Percentiles rank a stretch among this genome's conserved stretches.
phyloP scores from a whole-genome alignment of 1,139 yeast genomes.

The Zhuliangozyma parablackwelliae region DNA sequence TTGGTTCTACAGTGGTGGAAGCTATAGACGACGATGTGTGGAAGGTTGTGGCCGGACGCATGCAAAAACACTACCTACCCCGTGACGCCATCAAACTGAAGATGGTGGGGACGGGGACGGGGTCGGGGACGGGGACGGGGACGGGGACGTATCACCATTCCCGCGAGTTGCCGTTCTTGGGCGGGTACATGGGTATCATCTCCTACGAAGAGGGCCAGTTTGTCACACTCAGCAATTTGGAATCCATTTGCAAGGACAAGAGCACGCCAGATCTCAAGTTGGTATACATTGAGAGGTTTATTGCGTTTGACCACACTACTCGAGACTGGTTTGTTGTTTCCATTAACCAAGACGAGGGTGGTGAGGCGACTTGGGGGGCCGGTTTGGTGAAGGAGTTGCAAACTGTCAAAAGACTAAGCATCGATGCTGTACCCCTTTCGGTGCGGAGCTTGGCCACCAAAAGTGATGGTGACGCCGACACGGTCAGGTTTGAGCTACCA shows the following conservation, averaged over 20 bases:
- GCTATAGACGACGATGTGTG: constrained; percentile 13
- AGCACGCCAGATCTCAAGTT: constrained; percentile 70
- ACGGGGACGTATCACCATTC: constrained; percentile 5
- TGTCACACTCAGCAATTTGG: constrained; percentile 29
- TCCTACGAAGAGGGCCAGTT: constrained; percentile 81
- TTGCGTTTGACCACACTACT: constrained; percentile 50
- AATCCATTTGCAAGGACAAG: constrained; percentile 20
- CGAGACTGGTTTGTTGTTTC: constrained; percentile 55
- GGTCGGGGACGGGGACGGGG: constrained; percentile 4
- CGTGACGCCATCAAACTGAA: constrained; percentile 14
- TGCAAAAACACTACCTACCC: constrained; percentile 19
- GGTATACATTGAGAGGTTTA: constrained; percentile 63
- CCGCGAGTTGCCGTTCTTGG: constrained; percentile 66
- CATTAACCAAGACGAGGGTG: constrained; percentile 24
- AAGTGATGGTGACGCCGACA: constrained; percentile 2
- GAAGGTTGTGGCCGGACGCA: constrained; percentile 20
- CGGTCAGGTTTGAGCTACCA: constrained; percentile 47
- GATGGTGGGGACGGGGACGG: neutral
- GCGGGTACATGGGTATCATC: constrained; percentile 82
- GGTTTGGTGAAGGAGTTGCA: constrained; percentile 12
- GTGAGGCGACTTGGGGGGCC: constrained; percentile 31
- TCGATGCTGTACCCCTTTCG: constrained; percentile 19
- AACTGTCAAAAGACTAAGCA: constrained; percentile 12
- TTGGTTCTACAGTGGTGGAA: constrained; percentile 5
- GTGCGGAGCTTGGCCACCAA: constrained; percentile 21